phyloP scores from a whole-genome alignment of 331 rosid species.

The Pyrus hybrid region DNA sequence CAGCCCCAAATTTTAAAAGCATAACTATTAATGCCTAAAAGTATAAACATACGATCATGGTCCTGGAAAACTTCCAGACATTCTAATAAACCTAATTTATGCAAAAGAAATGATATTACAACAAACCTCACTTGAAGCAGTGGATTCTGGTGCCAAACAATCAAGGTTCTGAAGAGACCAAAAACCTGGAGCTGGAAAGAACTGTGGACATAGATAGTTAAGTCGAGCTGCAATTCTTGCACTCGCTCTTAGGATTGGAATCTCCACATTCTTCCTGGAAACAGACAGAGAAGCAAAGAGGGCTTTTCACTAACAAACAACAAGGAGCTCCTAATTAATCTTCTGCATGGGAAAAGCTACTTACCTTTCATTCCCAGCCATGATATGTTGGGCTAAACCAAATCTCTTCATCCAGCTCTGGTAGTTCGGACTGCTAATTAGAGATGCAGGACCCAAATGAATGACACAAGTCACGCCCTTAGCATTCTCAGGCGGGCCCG shows the following conservation, averaged over 20 bases:
- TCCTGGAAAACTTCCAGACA: slow-evolving; percentile 6
- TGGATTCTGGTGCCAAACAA: slow-evolving; percentile 27
- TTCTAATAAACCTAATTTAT: slow-evolving; percentile 45
- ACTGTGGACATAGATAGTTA: slow-evolving; percentile 80
- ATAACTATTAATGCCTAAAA: slow-evolving; percentile 9
- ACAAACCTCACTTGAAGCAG: slow-evolving; percentile 74
- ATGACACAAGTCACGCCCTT: slow-evolving; percentile 59
- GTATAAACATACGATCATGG: slow-evolving; percentile 10
- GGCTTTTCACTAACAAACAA: not conserved
- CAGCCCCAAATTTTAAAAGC: not conserved
- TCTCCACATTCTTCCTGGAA: slow-evolving; percentile 68
- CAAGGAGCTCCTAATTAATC: not conserved
- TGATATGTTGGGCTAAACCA: slow-evolving; percentile 69
- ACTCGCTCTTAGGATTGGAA: slow-evolving; percentile 83
- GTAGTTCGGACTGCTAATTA: slow-evolving; percentile 48
- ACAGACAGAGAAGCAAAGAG: slow-evolving; percentile 14
- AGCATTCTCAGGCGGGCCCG: slow-evolving; percentile 30
- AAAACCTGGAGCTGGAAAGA: slow-evolving; percentile 88
- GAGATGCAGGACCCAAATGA: slow-evolving; percentile 78
- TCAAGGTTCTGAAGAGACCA: slow-evolving; percentile 46
- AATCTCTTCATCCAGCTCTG: slow-evolving; percentile 82
- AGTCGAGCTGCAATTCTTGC: slow-evolving; percentile 79
- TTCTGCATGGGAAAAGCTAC: slow-evolving; percentile 2
- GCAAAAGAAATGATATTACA: slow-evolving; percentile 6
- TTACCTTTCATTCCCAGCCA: slow-evolving; percentile 90